Base-by-base conservation (phyloP, 2,329 filamentous ascomycete genomes). In the Zasmidium citrigriseum region DNA sequence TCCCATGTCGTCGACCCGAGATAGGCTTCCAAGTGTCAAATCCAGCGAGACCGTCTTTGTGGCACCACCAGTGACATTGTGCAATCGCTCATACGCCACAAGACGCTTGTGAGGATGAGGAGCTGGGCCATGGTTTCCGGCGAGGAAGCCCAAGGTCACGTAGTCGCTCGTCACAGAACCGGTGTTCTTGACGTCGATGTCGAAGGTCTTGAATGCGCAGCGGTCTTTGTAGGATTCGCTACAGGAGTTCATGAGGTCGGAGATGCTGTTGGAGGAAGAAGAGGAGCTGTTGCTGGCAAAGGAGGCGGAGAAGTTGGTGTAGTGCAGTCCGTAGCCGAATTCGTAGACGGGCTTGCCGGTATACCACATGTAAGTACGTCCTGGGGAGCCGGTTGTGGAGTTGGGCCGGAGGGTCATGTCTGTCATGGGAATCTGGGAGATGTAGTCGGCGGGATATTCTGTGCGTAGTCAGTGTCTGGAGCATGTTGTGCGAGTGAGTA, bases 281-380 rank as follows among this genome's bases (percentile, higher is more conserved):
- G 29, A 46, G 14, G 47, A 57, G 29, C 59, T 24, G 58, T 46
- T 51, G 24, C 12, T 44, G 51, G 63, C 48, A 58, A 68, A 50
- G 23, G 55, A 55, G 22, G 60, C 76, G 60, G 41, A 64, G 68
- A 86, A 86, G 38, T 71, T 82, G 3, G 83, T 86, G 71, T 86
- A 86, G 66, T 86, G 83, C 58, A 86, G 64, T 0, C 84, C 84
- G 58, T 77, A 76, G 0, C 83, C 84, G 56, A 86, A 87, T 0
- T 78, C 77, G 51, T 80, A 77, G 2, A 84, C 76, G 0, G 80
- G 75, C n/a, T 73, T 72, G 27, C 76, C 76, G 3, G 76, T 75
- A 68, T 83, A 86, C 83, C 83, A 87, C 62, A 78, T 80, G 64
- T 87, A 86, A 0, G 84, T 87, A 5, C 83, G 74, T 16, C 83